Conservation (phyloP, 1,139 yeast species). For the Chernovozyma sophiae-reginae region DNA sequence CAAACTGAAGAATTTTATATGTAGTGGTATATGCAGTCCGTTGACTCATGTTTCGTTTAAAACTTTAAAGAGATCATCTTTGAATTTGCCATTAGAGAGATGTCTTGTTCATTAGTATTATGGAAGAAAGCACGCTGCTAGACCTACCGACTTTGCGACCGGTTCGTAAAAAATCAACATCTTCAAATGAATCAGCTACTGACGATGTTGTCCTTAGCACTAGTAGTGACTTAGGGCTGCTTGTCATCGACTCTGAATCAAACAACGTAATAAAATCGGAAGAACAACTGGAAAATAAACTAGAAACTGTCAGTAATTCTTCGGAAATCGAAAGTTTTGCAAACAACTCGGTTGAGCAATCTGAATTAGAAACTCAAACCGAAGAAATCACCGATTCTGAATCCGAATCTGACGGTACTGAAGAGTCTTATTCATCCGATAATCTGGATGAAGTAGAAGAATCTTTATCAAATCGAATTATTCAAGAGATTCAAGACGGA, state of each 20-base stretch:
- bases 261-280: neutral
- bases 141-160: neutral
- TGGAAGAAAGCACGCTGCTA: constrained; percentile 4
- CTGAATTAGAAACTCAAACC: neutral
- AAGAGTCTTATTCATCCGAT: neutral
- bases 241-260: neutral
- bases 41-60: too few relatives aligned
- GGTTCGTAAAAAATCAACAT: neutral
- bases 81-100: too few relatives aligned
- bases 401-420: neutral
- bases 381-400: neutral
- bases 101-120: neutral
- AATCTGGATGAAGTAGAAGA: constrained; percentile 14
- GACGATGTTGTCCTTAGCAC: constrained; percentile 4
- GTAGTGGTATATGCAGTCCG: too few relatives aligned
- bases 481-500: constrained; percentile 60
- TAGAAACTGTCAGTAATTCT: too few relatives aligned
- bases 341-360: too few relatives aligned
- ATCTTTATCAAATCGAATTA: constrained; percentile 35
- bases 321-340: too few relatives aligned
- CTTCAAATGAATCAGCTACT: neutral
- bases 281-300: neutral
- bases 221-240: constrained; percentile 4
- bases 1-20: too few relatives aligned
- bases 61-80: too few relatives aligned